These are phyloP conservation scores for Xylaria sp. DNA, from an alignment of 2,329 filamentous ascomycete species.

Conservation along the genomic window DNA sequence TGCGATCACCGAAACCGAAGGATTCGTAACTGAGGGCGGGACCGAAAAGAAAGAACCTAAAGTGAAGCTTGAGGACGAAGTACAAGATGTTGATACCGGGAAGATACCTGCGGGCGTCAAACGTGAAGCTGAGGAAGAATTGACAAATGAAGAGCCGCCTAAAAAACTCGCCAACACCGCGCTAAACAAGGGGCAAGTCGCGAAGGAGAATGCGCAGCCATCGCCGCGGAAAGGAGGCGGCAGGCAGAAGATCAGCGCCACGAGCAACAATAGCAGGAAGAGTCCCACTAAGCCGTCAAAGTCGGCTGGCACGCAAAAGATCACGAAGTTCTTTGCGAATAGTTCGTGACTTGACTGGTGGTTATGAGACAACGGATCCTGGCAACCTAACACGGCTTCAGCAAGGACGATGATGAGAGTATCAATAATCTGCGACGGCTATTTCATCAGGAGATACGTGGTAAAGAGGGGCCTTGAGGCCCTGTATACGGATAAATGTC, in stretches of 20 bases:
- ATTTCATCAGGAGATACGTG: too few species aligned
- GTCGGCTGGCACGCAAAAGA: constrained; percentile 56
- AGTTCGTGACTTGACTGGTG: constrained; percentile 50
- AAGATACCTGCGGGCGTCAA: constrained; percentile 41
- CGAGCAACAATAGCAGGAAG: constrained; percentile 53
- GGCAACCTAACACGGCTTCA: too few species aligned
- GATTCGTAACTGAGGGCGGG: constrained; percentile 36
- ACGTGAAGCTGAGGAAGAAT: constrained; percentile 42
- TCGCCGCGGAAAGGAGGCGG: constrained; percentile 43
- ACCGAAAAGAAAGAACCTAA: constrained; percentile 15
- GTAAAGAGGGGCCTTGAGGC: background rate
- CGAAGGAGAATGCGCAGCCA: constrained; percentile 7
- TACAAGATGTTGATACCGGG: constrained; percentile 7
- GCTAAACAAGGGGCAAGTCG: background rate
- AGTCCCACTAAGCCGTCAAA: constrained; percentile 47
- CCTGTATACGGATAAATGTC: background rate
- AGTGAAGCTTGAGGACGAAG: constrained; percentile 31
- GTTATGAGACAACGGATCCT: background rate
- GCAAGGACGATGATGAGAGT: background rate
- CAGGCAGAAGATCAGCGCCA: constrained; percentile 54
- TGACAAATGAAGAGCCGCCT: constrained; percentile 40
- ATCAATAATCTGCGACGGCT: background rate
- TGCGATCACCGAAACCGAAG: constrained; percentile 42
- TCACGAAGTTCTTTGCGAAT: constrained; percentile 60
- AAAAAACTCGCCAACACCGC: constrained; percentile 44